A percentile compares a stretch with the other conserved stretches of the same genome.
Evolutionary conservation across 2,329 filamentous ascomycete genomes (phyloP).

Genomic region (Volutella citrinella): DNA sequence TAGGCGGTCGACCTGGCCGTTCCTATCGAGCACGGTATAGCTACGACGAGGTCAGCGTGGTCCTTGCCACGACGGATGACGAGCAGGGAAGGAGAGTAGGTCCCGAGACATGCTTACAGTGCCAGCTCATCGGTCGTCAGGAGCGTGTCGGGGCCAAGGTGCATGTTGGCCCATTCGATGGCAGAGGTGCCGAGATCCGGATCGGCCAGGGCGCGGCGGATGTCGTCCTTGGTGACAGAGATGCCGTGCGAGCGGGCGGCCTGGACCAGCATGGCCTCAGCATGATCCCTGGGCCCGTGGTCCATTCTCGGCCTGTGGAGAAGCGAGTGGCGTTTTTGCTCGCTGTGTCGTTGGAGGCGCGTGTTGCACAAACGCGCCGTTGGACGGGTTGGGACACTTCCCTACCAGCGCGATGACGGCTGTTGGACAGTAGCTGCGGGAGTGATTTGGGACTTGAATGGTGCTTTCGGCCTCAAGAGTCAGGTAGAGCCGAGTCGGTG

Average conservation of each 20-base stretch:
- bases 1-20: constrained; percentile 46
- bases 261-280: constrained; percentile 32
- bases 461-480: too few species aligned
- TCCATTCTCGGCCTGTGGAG: constrained; percentile 29
- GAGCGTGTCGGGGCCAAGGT: constrained; percentile 49
- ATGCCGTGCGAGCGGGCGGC: constrained; percentile 31
- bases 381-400: too few species aligned
- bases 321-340: constrained; percentile 31
- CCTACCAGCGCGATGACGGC: too few species aligned
- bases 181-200: constrained; percentile 33
- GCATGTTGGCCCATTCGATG: constrained; percentile 46
- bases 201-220: constrained; percentile 37
- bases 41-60: constrained; percentile 28
- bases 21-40: constrained; percentile 47
- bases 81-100: too few species aligned
- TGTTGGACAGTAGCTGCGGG: background rate
- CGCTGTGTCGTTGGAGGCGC: too few species aligned
- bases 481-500: too few species aligned
- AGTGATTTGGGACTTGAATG: too few species aligned
- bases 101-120: constrained; percentile 40
- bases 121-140: constrained; percentile 52
- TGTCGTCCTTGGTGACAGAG: constrained; percentile 31
- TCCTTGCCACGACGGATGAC: constrained; percentile 8
- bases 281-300: constrained; percentile 23
- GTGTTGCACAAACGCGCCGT: too few species aligned